phyloP scores from a whole-genome alignment of 257 asterid species.

The Nicotiana sylvestris region DNA sequence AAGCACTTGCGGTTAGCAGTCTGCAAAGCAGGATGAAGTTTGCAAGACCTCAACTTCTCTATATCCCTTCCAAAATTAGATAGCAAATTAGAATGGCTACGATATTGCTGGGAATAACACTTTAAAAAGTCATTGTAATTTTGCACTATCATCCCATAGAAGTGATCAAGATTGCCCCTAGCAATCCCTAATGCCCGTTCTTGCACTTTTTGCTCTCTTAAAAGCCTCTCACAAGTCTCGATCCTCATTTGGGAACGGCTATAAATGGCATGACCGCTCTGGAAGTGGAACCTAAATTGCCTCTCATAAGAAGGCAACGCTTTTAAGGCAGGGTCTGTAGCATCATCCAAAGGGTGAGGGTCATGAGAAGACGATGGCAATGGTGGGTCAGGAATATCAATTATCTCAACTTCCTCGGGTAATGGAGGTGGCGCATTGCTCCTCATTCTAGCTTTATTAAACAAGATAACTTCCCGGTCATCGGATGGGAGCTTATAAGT shows the following conservation, averaged over 20 bases:
- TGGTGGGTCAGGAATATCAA: constrained; percentile 61
- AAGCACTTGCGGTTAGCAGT: constrained; percentile 61
- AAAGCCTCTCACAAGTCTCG: constrained; percentile 57
- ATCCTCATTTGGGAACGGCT: constrained; percentile 51
- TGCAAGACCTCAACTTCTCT: constrained; percentile 70
- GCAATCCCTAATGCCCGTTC: constrained; percentile 93
- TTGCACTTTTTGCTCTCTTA: constrained; percentile 85
- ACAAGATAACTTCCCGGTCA: constrained; percentile 70
- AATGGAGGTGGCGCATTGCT: constrained; percentile 55
- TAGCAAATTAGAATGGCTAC: constrained; percentile 60
- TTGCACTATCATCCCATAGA: constrained; percentile 71
- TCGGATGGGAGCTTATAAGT: constrained; percentile 68
- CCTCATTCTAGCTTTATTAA: constrained; percentile 80
- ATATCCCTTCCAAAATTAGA: constrained; percentile 72
- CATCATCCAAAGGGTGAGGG: constrained; percentile 78
- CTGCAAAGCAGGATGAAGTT: constrained; percentile 68
- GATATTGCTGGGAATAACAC: constrained; percentile 76
- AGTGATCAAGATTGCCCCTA: constrained; percentile 75
- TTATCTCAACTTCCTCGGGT: constrained; percentile 50
- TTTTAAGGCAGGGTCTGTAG: constrained; percentile 84
- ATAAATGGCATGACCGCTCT: constrained; percentile 69
- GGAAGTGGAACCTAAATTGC: constrained; percentile 87
- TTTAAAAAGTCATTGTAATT: constrained; percentile 68
- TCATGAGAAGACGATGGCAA: constrained; percentile 46
- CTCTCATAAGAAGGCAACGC: constrained; percentile 90